phyloP scores from a whole-genome alignment of 768 basidiomycete species.

The Chalciporus chontae region DNA sequence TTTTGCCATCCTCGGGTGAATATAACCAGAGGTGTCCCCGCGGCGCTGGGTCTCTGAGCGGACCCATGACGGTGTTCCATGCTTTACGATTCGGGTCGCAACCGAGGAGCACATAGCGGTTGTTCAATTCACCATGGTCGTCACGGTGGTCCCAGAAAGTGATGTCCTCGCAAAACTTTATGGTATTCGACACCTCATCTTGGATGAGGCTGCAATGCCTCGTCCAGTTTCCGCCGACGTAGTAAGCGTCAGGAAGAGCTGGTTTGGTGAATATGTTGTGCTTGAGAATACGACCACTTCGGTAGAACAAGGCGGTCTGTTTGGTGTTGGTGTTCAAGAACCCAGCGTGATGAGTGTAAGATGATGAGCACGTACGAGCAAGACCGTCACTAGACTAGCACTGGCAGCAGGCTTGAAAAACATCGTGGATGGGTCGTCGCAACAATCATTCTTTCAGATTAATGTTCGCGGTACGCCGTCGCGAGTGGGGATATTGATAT shows the following conservation, averaged over 20 bases:
- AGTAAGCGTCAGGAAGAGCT: constrained; percentile 48
- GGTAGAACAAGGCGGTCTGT: constrained; percentile 44
- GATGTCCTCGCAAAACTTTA: constrained; percentile 61
- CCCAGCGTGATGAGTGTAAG: neutral
- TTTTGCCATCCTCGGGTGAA: constrained; percentile 21
- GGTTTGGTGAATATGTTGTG: constrained; percentile 42
- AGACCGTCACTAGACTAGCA: constrained; percentile 2
- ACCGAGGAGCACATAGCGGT: constrained; percentile 42
- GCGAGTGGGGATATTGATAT: no score
- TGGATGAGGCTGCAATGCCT: constrained; percentile 43
- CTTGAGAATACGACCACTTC: constrained; percentile 39
- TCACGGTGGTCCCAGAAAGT: constrained; percentile 60
- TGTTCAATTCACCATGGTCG: constrained; percentile 32
- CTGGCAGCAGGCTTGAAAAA: constrained; percentile 1
- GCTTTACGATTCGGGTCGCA: constrained; percentile 45
- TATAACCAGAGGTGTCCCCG: constrained; percentile 64
- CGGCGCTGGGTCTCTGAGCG: constrained; percentile 53
- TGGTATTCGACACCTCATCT: constrained; percentile 30
- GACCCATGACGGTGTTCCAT: constrained; percentile 82
- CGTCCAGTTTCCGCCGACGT: constrained; percentile 46
- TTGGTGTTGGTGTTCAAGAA: neutral
- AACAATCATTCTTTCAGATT: no score
- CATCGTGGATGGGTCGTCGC: no score
- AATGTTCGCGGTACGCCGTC: no score
- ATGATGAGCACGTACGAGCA: constrained; percentile 6